Evolutionary conservation across 352 stramenopile species (phyloP), one percentile per base, ranked within the genome.

Genomic region (Phytophthora podocarpi): DNA sequence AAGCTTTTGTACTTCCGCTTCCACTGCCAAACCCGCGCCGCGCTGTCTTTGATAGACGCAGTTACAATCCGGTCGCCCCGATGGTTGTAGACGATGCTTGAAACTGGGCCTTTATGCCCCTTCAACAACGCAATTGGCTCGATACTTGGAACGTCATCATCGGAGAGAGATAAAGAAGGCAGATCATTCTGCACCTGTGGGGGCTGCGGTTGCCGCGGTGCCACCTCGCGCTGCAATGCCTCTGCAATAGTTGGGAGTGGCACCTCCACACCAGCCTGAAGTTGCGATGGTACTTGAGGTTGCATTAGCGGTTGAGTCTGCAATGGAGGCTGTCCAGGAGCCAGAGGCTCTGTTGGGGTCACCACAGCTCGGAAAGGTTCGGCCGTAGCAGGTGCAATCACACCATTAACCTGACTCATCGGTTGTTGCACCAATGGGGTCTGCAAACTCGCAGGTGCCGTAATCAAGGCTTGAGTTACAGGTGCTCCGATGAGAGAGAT

Each of bases 21-120:
- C 70, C 78, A 87, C 35, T 76, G 72, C 82, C 82, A 91, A 50
- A 91, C 62, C 21, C 82, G 74, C 6, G 80, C 79, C n/a, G 75
- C 80, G 37, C 96, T 96, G 60, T 98, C 96, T 63, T 97, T 96
- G 61, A 97, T 96, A 30, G 93, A 98, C 21, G 89, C 94, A 59
- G 94, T 98, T 4, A 98, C 78, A 58, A 99, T 86, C 7, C 89
- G 80, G 67, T 98, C 91, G 23, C 95, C 95, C 11, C 67, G 65
- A 56, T 91, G 72, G 41, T 91, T 98, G 63, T 98, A 98, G 16
- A 91, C 79, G 18, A 98, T 87, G 67, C 98, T 97, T 16, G 95
- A 98, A 30, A 98, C 93, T n/a, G 93, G 78, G 37, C 88, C 91
- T 35, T 95, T 85, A 72, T 98, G 95, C 3, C 91, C 95, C 50